Base-by-base conservation (phyloP, 345 rosid species). In the Aethionema arabicum region DNA sequence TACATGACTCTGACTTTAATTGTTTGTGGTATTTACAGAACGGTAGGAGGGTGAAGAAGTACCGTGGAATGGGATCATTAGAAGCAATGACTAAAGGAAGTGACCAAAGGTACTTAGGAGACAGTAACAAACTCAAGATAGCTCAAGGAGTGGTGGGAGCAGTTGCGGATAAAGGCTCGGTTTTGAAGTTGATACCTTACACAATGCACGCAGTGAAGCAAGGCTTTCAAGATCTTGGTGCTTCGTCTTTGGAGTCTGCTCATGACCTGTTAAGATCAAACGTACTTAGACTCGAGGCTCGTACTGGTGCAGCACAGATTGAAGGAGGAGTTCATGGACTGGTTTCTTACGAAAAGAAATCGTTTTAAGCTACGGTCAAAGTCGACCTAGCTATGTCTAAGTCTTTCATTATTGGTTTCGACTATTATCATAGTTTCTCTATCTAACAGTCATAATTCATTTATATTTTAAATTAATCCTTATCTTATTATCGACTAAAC, bases 71-170 rank as follows among this genome's bases (percentile, higher is more conserved):
- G 99, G 99, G 99, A 33, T 90, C 99, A 6, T 68, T 93, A 32
- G 97, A 93, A 85, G 99, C 97, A 39, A 93, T 93, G 99, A 82
- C 88, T 33, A 87, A 93, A 73, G 97, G 97, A 37, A 93, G 97
- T 63, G 99, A 93, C 71, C 84, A 79, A 48, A 82, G 99, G 72
- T 90, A 93, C 73, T 75, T 93, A 38, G 97, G 99, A 8, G 99
- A 93, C 69, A 77, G 72, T 11, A 66, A 90, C 0, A 90, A 82
- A 70, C 78, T 90, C 48, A 93, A 93, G 85, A 87, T 93, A 73
- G 97, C 99, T n/a, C 96, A 90, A 76, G 99, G 99, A 35, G 99
- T 93, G 43, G 97, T 93, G 30, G 99, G 97, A 69, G 83, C 96
- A 32, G 96, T 93, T 54, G 84, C 87, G 11, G 97, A 93, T 77